These are phyloP conservation scores for Epichloe brachyelytri DNA, from an alignment of 2,329 filamentous ascomycete species.

Conservation along the genomic window DNA sequence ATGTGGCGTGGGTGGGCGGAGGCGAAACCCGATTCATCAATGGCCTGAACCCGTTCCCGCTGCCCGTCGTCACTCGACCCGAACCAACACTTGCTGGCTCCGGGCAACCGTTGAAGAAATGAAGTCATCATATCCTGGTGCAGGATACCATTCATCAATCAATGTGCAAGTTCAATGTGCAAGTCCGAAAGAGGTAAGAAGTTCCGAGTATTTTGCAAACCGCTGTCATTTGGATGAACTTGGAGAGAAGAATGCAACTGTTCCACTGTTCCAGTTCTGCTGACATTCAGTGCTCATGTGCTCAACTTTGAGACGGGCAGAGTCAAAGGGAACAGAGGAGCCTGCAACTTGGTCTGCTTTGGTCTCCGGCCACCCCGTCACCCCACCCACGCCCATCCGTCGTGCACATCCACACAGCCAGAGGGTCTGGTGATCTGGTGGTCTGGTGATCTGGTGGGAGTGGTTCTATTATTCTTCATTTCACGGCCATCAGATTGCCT, in stretches of 20 bases:
- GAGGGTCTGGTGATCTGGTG: no score
- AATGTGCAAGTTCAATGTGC: no score
- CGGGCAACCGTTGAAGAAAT: no score
- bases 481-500: no score
- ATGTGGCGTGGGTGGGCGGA: background rate
- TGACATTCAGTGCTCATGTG: slow-evolving; percentile 28
- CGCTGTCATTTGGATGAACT: background rate
- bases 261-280: background rate
- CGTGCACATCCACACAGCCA: no score
- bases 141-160: no score
- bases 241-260: background rate
- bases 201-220: no score
- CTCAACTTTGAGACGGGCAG: slow-evolving; percentile 29
- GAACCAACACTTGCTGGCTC: background rate
- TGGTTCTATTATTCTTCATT: no score
- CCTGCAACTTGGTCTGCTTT: background rate
- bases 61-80: background rate
- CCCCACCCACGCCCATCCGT: background rate
- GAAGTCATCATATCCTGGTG: no score
- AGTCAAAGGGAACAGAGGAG: slow-evolving; percentile 13
- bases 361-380: background rate
- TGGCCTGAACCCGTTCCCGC: background rate
- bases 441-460: no score
- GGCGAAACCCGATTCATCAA: no score
- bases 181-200: background rate